These are phyloP conservation scores for Aureoboletus auriporus DNA, from an alignment of 768 basidiomycete genomes.

Conservation along the genomic window DNA sequence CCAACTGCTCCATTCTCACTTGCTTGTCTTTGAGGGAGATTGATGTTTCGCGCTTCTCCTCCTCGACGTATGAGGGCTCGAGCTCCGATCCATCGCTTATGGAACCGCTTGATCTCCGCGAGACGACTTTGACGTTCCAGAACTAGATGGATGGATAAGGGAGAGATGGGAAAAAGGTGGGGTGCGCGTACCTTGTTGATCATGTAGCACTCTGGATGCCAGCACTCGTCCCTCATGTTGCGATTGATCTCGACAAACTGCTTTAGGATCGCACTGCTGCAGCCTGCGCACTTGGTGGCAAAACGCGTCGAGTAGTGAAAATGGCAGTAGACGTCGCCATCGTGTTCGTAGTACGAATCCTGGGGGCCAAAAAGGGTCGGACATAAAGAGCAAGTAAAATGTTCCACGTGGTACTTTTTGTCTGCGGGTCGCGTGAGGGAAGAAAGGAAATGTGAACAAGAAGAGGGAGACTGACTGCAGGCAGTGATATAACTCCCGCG, in stretches of 20 bases:
- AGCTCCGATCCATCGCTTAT: constrained; percentile 49
- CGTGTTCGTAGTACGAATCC: constrained; percentile 99
- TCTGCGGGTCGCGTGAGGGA: constrained; percentile 44
- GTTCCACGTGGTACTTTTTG: constrained; percentile 99
- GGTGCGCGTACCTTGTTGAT: constrained; percentile 82
- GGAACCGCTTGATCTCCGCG: constrained; percentile 64
- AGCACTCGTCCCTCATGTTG: constrained; percentile 97
- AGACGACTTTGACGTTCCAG: constrained; percentile 96
- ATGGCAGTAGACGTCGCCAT: constrained; percentile 97
- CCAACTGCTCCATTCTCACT: constrained; percentile 91
- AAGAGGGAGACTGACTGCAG: constrained; percentile 66
- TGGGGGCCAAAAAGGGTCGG: constrained; percentile 95
- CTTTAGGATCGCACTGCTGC: constrained; percentile 94
- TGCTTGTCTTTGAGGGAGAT: constrained; percentile 84
- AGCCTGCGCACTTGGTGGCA: constrained; percentile 97
- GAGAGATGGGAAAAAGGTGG: background rate
- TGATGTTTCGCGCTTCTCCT: constrained; percentile 79
- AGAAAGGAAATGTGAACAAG: background rate
- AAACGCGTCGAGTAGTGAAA: constrained; percentile 99
- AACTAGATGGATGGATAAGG: constrained; percentile 52
- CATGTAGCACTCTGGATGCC: constrained; percentile 99
- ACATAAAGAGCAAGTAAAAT: constrained; percentile 97
- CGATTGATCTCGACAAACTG: constrained; percentile 99
- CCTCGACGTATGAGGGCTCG: constrained; percentile 60
- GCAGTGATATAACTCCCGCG: constrained; percentile 99